phyloP scores from a whole-genome alignment of 495 filamentous ascomycete species.

The Lepidopterella palustris region DNA sequence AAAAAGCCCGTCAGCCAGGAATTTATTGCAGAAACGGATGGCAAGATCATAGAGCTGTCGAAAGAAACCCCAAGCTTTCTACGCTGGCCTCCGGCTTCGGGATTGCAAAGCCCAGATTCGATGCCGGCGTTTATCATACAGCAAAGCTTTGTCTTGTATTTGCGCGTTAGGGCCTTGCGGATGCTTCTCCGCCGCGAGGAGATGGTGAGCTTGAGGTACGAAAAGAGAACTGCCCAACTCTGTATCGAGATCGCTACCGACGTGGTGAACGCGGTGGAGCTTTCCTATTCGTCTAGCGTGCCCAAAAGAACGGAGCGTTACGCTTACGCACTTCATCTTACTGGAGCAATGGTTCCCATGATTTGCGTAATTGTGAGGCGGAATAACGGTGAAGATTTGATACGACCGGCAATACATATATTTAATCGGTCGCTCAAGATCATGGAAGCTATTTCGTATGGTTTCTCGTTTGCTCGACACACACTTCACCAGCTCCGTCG shows the following conservation, averaged over 20 bases:
- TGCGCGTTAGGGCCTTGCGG: background rate
- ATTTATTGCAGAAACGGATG: background rate
- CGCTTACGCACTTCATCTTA: background rate
- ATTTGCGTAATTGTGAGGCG: background rate
- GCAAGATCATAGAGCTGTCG: background rate
- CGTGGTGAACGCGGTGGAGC: background rate
- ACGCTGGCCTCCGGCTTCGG: background rate
- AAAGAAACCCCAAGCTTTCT: background rate
- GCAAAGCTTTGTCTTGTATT: background rate
- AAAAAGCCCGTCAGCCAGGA: background rate
- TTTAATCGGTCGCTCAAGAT: background rate
- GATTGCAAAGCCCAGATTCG: background rate
- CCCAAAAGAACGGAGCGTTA: background rate
- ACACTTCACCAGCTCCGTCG: background rate
- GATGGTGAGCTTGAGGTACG: background rate
- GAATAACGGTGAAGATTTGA: background rate
- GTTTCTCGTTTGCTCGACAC: background rate
- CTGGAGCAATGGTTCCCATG: background rate
- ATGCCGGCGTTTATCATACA: background rate
- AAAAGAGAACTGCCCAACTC: background rate
- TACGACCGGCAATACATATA: background rate
- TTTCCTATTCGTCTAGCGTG: background rate
- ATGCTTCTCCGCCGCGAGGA: background rate
- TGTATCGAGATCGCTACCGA: background rate
- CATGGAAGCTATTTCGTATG: background rate